A percentile compares a stretch with the other conserved stretches of the same genome.
phyloP scores from a whole-genome alignment of 2,329 filamentous ascomycete species.

The Blumeria hordei region DNA sequence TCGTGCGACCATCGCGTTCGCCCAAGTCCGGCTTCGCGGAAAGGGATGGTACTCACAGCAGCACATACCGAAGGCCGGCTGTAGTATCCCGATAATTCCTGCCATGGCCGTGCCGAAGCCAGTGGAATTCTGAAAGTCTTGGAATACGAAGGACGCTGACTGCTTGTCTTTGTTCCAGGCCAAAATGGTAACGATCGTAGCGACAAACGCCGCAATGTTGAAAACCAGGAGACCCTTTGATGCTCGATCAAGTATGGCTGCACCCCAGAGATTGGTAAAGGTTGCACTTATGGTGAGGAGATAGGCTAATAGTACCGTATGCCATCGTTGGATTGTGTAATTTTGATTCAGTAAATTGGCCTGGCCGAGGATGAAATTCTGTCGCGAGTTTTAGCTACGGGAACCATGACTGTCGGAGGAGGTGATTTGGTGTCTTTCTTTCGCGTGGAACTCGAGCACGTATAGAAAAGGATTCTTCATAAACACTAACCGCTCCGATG shows the following conservation, averaged over 20 bases:
- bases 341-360: constrained; percentile 18
- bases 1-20: too few species aligned
- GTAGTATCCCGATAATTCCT: constrained; percentile 27
- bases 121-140: constrained; percentile 27
- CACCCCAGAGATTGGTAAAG: constrained; percentile 24
- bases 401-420: background rate
- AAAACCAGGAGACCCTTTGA: constrained; percentile 25
- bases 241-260: constrained; percentile 25
- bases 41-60: constrained; percentile 15
- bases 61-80: constrained; percentile 29
- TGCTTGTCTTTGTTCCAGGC: constrained; percentile 29
- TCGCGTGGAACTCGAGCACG: too few species aligned
- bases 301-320: constrained; percentile 25
- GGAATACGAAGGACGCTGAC: constrained; percentile 27
- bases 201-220: constrained; percentile 27
- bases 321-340: constrained; percentile 21
- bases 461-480: background rate
- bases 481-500: constrained; percentile 15
- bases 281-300: constrained; percentile 22
- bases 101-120: constrained; percentile 26
- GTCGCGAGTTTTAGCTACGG: background rate
- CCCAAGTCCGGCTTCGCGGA: too few species aligned
- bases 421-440: too few species aligned
- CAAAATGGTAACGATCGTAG: constrained; percentile 26
- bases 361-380: constrained; percentile 12